Conservation (phyloP, 2,329 filamentous ascomycete species). For the Escovopsis weberi region DNA sequence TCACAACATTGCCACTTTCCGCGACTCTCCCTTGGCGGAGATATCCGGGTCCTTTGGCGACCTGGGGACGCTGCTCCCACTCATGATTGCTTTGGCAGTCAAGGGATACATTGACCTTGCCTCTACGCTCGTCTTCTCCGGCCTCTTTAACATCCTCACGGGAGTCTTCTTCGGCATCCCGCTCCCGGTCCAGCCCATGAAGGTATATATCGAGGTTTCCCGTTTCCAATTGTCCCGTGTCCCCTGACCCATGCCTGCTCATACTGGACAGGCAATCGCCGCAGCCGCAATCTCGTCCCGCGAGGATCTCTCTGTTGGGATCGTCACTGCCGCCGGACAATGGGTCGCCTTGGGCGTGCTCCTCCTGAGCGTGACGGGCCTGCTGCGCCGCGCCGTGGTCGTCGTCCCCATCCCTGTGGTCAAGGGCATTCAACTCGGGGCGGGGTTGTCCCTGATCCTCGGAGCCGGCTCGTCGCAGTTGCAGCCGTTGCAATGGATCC, state of each 20-base stretch:
- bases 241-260: background rate
- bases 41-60: slow-evolving; percentile 81
- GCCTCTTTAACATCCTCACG: slow-evolving; percentile 72
- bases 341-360: slow-evolving; percentile 63
- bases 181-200: slow-evolving; percentile 81
- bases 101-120: slow-evolving; percentile 68
- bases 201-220: slow-evolving; percentile 23
- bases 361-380: slow-evolving; percentile 62
- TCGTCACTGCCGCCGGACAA: slow-evolving; percentile 58
- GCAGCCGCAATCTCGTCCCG: slow-evolving; percentile 68
- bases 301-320: slow-evolving; percentile 33
- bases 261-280: slow-evolving; percentile 53
- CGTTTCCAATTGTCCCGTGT: background rate
- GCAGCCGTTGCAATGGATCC: slow-evolving; percentile 51
- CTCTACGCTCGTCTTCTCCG: slow-evolving; percentile 77
- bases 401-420: slow-evolving; percentile 74
- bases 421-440: slow-evolving; percentile 89
- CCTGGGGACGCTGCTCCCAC: slow-evolving; percentile 74
- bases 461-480: slow-evolving; percentile 60
- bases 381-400: slow-evolving; percentile 60
- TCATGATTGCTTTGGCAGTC: slow-evolving; percentile 73
- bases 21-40: slow-evolving; percentile 43
- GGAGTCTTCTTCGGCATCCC: slow-evolving; percentile 77
- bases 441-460: slow-evolving; percentile 69
- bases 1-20: slow-evolving; percentile 35